Evolutionary conservation across 1,284 basidiomycete genomes (phyloP), one percentile per base, ranked within the genome.

Genomic region (Irpex sp.): DNA sequence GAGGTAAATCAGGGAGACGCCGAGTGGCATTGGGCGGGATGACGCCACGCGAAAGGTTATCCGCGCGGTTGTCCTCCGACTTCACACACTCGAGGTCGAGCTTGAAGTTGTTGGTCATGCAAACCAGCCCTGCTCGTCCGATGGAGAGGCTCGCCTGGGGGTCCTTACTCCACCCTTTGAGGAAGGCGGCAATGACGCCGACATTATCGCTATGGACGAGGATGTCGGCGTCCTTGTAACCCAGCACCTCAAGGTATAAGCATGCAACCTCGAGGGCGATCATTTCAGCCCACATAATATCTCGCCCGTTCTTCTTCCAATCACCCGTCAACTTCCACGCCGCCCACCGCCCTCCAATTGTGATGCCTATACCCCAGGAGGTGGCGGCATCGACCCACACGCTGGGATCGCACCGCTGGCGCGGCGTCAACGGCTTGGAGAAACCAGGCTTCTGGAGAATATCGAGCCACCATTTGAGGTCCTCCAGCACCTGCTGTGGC

Each of bases 241-340:
- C 61, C 8, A 37, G 19, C 4, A 39, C 50, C 3, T 58, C 53
- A 2, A 71, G 17, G 7, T 59, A 53, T 1, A 57, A 58, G 0
- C 72, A 58, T 0, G 68, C 65, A 1, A 79, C 64, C 63, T 80
- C 75, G 3, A 80, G 67, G 0, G 75, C 78, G 0, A 79, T 66
- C 50, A 76, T 72, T 65, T 81, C 78, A 0, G 72, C 78, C 78
- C 78, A 81, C 2, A 74, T 71, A 53, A 79, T 80, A 58, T 76
- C 70, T 5, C 70, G 58, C 0, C 67, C 64, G 3, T 68, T 57
- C 0, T 61, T 11, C 31, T 72, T 66, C 76, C 76, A 78, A 4
- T 64, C 65, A 0, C 56, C 19, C 0, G 17, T n/a, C 19, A 77
- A 69, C 4, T 53, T 54, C 77, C 78, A 79, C 1, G 72, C 65